Conservation (phyloP, 176 grass and related monocot genomes). For the Leersia perrieri region DNA sequence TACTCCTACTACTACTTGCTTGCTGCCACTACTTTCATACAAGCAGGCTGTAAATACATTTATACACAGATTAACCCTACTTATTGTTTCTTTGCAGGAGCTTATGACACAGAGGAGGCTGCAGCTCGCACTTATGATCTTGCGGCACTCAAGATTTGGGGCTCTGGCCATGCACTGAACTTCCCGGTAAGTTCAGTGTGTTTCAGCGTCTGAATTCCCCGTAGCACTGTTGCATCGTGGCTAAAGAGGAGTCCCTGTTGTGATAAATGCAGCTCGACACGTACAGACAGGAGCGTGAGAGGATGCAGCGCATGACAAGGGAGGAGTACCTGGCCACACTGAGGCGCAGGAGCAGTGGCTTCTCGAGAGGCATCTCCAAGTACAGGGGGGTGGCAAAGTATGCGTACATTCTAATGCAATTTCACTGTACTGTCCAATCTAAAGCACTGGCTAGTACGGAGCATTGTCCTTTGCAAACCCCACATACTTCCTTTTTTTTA, state of each 20-base stretch:
- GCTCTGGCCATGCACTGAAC: slow-evolving; percentile 47
- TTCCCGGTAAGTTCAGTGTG: slow-evolving; percentile 57
- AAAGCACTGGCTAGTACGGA: background rate
- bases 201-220: background rate
- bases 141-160: slow-evolving; percentile 84
- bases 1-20: no score
- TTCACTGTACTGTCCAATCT: background rate
- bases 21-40: background rate
- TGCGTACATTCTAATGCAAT: background rate
- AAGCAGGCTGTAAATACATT: background rate
- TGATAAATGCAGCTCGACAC: slow-evolving; percentile 50
- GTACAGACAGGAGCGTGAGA: slow-evolving; percentile 56
- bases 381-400: slow-evolving; percentile 88
- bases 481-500: background rate
- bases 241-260: background rate
- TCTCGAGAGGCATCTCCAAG: slow-evolving; percentile 72
- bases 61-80: background rate
- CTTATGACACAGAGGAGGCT: slow-evolving; percentile 54
- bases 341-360: slow-evolving; percentile 67
- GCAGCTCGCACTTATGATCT: slow-evolving; percentile 81
- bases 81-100: slow-evolving; percentile 33
- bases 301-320: slow-evolving; percentile 58
- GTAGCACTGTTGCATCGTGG: background rate
- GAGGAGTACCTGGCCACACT: slow-evolving; percentile 63
- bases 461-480: background rate